Conservation (phyloP, 768 basidiomycete genomes). For the Termitomyces sp. region DNA sequence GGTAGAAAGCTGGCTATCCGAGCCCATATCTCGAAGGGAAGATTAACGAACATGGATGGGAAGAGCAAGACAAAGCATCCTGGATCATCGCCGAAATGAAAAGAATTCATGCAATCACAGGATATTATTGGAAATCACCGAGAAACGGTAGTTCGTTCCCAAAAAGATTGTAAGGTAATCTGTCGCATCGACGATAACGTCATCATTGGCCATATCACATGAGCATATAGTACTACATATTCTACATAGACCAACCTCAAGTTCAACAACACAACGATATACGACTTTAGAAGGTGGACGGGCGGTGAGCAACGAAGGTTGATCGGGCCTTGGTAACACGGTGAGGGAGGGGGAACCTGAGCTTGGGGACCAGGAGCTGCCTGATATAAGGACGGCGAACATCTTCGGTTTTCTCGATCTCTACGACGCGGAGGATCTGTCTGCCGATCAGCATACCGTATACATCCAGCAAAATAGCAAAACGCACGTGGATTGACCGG, state of each 20-base stretch:
- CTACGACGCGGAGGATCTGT: slow-evolving; percentile 95
- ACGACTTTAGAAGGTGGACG: slow-evolving; percentile 59
- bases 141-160: neutral
- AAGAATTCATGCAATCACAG: slow-evolving; percentile 8
- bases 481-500: slow-evolving; percentile 91
- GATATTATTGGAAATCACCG: slow-evolving; percentile 1
- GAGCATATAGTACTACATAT: slow-evolving; percentile 14
- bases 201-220: slow-evolving; percentile 18
- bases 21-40: slow-evolving; percentile 6
- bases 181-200: slow-evolving; percentile 13
- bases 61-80: neutral
- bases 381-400: slow-evolving; percentile 97
- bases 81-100: neutral
- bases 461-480: neutral
- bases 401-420: slow-evolving; percentile 90
- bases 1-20: slow-evolving; percentile 4
- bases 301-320: slow-evolving; percentile 78
- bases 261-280: neutral
- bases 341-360: slow-evolving; percentile 97
- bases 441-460: neutral
- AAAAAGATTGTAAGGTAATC: slow-evolving; percentile 2
- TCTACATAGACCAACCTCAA: slow-evolving; percentile 7
- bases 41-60: neutral
- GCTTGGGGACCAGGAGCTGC: slow-evolving; percentile 84
- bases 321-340: slow-evolving; percentile 76